Percentiles rank a stretch among this genome's conserved stretches.
Conservation (phyloP, 306 rosid genomes). For the Rosa lucieae region DNA sequence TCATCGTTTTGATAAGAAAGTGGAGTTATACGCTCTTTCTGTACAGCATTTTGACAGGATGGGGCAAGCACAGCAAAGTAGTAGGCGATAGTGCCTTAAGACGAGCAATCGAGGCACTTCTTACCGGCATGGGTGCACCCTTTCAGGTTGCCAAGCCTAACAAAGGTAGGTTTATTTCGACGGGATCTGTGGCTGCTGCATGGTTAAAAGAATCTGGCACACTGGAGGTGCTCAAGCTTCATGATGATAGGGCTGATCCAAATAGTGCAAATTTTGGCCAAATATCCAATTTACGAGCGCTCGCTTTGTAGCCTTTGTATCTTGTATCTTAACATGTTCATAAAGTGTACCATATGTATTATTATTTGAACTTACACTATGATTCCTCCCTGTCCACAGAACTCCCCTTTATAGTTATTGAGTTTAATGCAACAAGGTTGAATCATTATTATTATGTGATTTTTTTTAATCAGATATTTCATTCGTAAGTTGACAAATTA, state of each 20-base stretch:
- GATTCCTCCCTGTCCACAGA: background rate
- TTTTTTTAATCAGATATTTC: background rate
- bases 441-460: background rate
- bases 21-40: slow-evolving; percentile 5
- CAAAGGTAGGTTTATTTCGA: slow-evolving; percentile 67
- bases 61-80: slow-evolving; percentile 98
- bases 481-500: background rate
- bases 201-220: slow-evolving; percentile 74
- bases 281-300: slow-evolving; percentile 37
- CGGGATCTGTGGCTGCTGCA: slow-evolving; percentile 62
- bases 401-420: background rate
- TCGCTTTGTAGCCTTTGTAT: slow-evolving; percentile 41
- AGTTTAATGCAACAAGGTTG: background rate
- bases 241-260: slow-evolving; percentile 50
- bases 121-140: slow-evolving; percentile 78
- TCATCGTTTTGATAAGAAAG: slow-evolving; percentile 10
- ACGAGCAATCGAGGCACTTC: slow-evolving; percentile 69
- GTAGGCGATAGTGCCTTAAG: slow-evolving; percentile 70
- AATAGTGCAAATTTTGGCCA: slow-evolving; percentile 29
- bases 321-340: background rate
- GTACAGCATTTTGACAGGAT: slow-evolving; percentile 87
- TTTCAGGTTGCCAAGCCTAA: slow-evolving; percentile 62
- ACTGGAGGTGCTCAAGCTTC: slow-evolving; percentile 61
- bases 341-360: background rate
- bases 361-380: background rate